Evolutionary conservation across 352 stramenopile species (phyloP).

Genomic region (Phytophthora parvispora): DNA sequence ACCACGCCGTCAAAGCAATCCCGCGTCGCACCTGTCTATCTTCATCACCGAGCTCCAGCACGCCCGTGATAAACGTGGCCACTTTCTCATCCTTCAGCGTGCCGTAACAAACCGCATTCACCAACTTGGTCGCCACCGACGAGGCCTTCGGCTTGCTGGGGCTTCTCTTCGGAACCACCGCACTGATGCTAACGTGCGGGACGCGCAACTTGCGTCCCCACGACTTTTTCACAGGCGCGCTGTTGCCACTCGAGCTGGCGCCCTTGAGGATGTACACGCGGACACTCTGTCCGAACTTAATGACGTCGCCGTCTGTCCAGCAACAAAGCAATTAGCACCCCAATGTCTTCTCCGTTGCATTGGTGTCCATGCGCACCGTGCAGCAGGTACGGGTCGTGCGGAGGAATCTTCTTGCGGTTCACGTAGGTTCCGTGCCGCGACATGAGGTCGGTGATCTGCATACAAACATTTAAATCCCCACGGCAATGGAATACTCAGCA

Average conservation of each 20-base stretch:
- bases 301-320: constrained; percentile 75
- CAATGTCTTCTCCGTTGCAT: background rate
- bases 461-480: background rate
- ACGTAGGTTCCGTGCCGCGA: constrained; percentile 91
- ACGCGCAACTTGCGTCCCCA: constrained; percentile 85
- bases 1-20: background rate
- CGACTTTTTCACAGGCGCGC: constrained; percentile 81
- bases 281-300: constrained; percentile 91
- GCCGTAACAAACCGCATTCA: constrained; percentile 88
- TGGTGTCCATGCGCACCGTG: constrained; percentile 49
- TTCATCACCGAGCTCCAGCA: constrained; percentile 78
- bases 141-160: constrained; percentile 66
- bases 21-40: constrained; percentile 64
- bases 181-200: constrained; percentile 76
- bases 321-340: background rate
- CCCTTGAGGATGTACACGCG: constrained; percentile 89
- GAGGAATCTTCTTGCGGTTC: constrained; percentile 84
- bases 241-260: constrained; percentile 65
- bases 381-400: constrained; percentile 85
- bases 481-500: background rate
- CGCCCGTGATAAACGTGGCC: constrained; percentile 69
- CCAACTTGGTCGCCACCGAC: constrained; percentile 72
- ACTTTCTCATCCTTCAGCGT: constrained; percentile 80
- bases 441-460: constrained; percentile 90
- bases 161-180: constrained; percentile 74